Percentiles rank a stretch among this genome's conserved stretches.
phyloP scores from a whole-genome alignment of 2,329 filamentous ascomycete species.

The Periglandula ipomoeae region DNA sequence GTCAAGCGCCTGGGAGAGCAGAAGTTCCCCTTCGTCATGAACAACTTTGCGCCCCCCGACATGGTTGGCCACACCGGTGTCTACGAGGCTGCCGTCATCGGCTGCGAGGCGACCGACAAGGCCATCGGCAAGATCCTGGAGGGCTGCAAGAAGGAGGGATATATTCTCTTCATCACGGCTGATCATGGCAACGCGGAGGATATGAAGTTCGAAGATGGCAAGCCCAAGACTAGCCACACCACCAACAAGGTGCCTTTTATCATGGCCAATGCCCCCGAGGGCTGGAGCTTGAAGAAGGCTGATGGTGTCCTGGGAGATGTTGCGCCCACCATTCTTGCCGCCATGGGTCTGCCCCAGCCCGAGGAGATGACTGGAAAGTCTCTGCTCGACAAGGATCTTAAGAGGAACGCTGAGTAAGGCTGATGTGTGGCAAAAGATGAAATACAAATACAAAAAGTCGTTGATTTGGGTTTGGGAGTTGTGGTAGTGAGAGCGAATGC shows the following conservation, averaged over 20 bases:
- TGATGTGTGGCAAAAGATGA: not conserved
- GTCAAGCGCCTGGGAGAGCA: conserved; percentile 76
- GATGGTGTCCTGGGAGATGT: conserved; percentile 94
- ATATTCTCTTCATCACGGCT: conserved; percentile 88
- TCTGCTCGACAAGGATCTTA: conserved; percentile 65
- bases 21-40: conserved; percentile 96
- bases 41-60: conserved; percentile 98
- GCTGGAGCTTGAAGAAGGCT: conserved; percentile 76
- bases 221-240: conserved; percentile 96
- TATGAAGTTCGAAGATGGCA: conserved; percentile 94
- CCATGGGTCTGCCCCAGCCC: conserved; percentile 86
- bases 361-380: conserved; percentile 86
- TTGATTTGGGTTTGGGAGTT: conserved; percentile 5
- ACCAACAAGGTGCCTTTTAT: conserved; percentile 96
- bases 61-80: conserved; percentile 99
- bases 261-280: conserved; percentile 92
- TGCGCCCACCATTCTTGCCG: conserved; percentile 82
- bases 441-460: conserved; percentile 1
- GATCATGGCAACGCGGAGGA: conserved; percentile 99
- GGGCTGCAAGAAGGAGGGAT: conserved; percentile 85
- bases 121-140: conserved; percentile 91
- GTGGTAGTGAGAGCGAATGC: not conserved
- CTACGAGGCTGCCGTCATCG: conserved; percentile 86
- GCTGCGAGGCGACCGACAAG: conserved; percentile 78
- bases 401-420: conserved; percentile 21